Evolutionary conservation across 345 rosid genomes (phyloP).

Genomic region (Kernera saxatilis): DNA sequence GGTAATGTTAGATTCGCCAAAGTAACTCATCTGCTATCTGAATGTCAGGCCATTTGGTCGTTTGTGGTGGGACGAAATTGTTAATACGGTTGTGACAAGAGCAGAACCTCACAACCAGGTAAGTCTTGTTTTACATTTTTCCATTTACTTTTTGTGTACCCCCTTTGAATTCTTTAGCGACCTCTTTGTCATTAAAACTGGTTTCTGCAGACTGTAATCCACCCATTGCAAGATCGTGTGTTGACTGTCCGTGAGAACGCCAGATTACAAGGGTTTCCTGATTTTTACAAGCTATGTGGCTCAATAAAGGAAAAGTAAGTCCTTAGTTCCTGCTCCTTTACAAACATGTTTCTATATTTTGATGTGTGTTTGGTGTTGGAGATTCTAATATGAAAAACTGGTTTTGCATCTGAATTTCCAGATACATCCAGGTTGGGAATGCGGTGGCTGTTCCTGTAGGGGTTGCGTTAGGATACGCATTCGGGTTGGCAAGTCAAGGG

Average conservation of each 20-base stretch:
- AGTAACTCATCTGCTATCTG: background rate
- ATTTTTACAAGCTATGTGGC: slow-evolving; percentile 38
- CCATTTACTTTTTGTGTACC: background rate
- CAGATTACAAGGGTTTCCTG: slow-evolving; percentile 46
- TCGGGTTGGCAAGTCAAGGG: slow-evolving; percentile 27
- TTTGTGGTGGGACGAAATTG: slow-evolving; percentile 35
- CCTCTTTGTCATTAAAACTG: background rate
- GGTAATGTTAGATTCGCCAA: background rate
- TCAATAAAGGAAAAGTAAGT: slow-evolving; percentile 37
- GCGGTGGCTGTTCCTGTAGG: slow-evolving; percentile 42
- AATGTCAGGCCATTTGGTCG: slow-evolving; percentile 39
- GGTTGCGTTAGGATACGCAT: slow-evolving; percentile 32
- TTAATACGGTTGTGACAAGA: background rate
- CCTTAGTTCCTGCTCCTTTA: background rate
- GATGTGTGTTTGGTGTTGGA: background rate
- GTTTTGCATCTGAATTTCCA: slow-evolving; percentile 1
- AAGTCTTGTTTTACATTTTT: background rate
- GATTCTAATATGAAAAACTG: background rate
- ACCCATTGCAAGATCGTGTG: slow-evolving; percentile 44
- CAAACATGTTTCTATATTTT: background rate
- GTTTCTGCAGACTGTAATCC: slow-evolving; percentile 10
- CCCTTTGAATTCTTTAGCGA: background rate
- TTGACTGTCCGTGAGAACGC: slow-evolving; percentile 43
- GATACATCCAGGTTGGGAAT: slow-evolving; percentile 41
- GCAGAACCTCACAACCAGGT: slow-evolving; percentile 3